A percentile compares a stretch with the other conserved stretches of the same genome.
These are phyloP conservation scores for Hypomontagnella monticulosa DNA, from an alignment of 495 filamentous ascomycete genomes.

Conservation along the genomic window DNA sequence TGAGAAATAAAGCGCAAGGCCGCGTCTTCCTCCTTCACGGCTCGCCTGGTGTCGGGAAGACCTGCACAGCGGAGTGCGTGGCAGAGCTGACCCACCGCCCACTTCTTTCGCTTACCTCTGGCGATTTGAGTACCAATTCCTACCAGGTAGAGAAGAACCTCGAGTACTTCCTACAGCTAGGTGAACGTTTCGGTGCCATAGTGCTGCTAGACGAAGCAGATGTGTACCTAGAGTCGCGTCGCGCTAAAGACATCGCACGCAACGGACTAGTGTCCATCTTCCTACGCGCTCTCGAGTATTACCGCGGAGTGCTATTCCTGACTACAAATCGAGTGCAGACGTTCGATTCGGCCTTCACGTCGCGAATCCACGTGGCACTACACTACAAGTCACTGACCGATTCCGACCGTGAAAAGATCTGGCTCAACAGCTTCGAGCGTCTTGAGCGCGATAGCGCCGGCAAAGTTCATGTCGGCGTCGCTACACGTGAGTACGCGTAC, in stretches of 20 bases:
- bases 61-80: slow-evolving; percentile 49
- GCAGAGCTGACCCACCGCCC: slow-evolving; percentile 52
- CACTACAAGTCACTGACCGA: slow-evolving; percentile 51
- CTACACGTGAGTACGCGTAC: slow-evolving; percentile 46
- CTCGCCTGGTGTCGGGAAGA: slow-evolving; percentile 43
- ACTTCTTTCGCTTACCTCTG: slow-evolving; percentile 50
- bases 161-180: slow-evolving; percentile 52
- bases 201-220: slow-evolving; percentile 58
- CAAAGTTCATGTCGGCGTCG: slow-evolving; percentile 44
- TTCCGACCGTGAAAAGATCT: slow-evolving; percentile 50
- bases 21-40: slow-evolving; percentile 44
- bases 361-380: slow-evolving; percentile 56
- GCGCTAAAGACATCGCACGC: slow-evolving; percentile 74
- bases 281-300: slow-evolving; percentile 55
- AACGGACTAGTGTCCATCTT: slow-evolving; percentile 80
- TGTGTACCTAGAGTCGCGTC: slow-evolving; percentile 69
- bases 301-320: slow-evolving; percentile 53
- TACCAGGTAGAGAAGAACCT: slow-evolving; percentile 50
- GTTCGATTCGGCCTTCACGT: slow-evolving; percentile 55
- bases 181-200: slow-evolving; percentile 55
- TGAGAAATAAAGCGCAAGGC: slow-evolving; percentile 45
- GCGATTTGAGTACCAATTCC: slow-evolving; percentile 49
- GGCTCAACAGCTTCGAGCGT: slow-evolving; percentile 53
- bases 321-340: slow-evolving; percentile 57
- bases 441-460: slow-evolving; percentile 50